Percentiles rank a stretch among this genome's conserved stretches.
Evolutionary conservation across 495 filamentous ascomycete genomes (phyloP).

Genomic region (Xylaria cubensis): DNA sequence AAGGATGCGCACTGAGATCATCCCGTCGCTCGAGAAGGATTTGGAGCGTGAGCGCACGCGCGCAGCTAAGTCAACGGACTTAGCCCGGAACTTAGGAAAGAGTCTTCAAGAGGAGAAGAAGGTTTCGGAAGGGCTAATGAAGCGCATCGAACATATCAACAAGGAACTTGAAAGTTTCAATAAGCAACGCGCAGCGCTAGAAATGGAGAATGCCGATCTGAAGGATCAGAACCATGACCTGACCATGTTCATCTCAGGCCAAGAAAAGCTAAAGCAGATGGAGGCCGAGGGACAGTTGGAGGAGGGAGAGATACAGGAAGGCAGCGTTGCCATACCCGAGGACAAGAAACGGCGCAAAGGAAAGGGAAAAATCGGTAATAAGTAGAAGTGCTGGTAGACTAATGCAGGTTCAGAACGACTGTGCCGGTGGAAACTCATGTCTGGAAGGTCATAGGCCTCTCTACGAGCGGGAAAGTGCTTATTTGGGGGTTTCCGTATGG

Average conservation of each 20-base stretch:
- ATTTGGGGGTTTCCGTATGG: background rate
- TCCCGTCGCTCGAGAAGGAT: conserved; percentile 74
- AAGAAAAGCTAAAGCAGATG: conserved; percentile 79
- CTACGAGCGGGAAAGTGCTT: background rate
- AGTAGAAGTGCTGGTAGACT: conserved; percentile 27
- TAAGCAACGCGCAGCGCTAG: conserved; percentile 60
- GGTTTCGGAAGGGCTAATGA: conserved; percentile 78
- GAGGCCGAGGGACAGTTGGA: conserved; percentile 65
- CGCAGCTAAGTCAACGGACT: conserved; percentile 71
- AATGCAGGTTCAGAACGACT: background rate
- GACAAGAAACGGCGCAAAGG: conserved; percentile 61
- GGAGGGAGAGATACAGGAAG: conserved; percentile 59
- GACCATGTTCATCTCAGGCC: conserved; percentile 83
- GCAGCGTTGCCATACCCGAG: conserved; percentile 58
- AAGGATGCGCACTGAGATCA: conserved; percentile 60
- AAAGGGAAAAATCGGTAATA: conserved; percentile 51
- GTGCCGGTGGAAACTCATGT: background rate
- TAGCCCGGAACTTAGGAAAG: conserved; percentile 78
- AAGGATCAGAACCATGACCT: conserved; percentile 90
- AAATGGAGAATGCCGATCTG: conserved; percentile 65
- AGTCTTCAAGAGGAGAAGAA: conserved; percentile 87
- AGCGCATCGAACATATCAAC: conserved; percentile 72
- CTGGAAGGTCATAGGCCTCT: background rate
- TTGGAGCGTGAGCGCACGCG: conserved; percentile 69
- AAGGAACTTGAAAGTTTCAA: conserved; percentile 62